A percentile compares a stretch with the other conserved stretches of the same genome.
Conservation (phyloP, 441 rosid species). For the Breynia disticha region DNA sequence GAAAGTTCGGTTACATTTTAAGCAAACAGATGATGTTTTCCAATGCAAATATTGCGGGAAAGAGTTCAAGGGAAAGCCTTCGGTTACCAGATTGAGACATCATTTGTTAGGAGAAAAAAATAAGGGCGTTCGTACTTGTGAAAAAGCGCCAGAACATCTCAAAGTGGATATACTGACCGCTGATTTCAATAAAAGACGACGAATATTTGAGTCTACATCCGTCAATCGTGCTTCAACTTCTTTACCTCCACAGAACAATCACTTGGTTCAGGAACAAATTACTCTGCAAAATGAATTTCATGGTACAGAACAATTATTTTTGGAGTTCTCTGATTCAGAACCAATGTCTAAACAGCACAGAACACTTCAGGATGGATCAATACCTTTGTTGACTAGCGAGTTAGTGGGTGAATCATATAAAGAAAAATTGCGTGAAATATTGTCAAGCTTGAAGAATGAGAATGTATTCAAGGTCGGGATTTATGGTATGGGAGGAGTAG, state of each 20-base stretch:
- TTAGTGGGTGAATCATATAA: slow-evolving; percentile 3
- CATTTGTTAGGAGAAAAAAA: not conserved
- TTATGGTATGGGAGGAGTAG: slow-evolving; percentile 10
- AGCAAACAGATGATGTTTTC: not conserved
- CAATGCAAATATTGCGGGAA: not conserved
- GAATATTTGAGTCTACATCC: not conserved
- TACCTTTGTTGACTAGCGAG: not conserved
- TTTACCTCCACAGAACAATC: not conserved
- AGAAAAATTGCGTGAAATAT: not conserved
- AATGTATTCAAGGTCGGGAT: not conserved
- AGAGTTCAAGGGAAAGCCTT: not conserved
- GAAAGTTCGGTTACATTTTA: not conserved
- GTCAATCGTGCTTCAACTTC: not conserved
- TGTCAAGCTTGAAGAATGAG: not conserved
- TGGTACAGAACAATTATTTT: not conserved
- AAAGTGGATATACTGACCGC: not conserved
- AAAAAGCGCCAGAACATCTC: not conserved
- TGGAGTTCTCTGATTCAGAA: too few species aligned
- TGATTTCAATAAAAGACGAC: not conserved
- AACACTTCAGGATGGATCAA: too few species aligned
- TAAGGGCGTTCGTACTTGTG: not conserved
- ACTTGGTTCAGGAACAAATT: not conserved
- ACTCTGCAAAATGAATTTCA: not conserved
- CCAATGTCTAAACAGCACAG: too few species aligned
- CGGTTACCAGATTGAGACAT: not conserved